Evolutionary conservation across 345 rosid genomes (phyloP), one percentile per base, ranked within the genome.

Genomic region (Limnanthes douglasii): DNA sequence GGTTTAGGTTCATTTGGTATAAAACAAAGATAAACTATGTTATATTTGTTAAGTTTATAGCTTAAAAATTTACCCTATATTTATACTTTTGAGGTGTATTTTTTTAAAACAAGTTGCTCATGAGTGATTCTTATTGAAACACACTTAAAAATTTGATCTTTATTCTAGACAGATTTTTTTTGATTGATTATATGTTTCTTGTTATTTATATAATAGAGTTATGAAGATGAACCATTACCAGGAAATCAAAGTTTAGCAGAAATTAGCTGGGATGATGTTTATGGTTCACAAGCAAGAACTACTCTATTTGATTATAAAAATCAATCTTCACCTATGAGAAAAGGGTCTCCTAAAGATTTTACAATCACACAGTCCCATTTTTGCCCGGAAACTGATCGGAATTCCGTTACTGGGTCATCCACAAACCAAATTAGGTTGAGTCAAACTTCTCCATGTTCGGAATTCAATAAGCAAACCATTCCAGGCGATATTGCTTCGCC

Each of bases 151-250:
- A n/a, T n/a, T n/a, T n/a, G n/a, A n/a, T n/a, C n/a, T n/a, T n/a
- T n/a, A n/a, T n/a, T n/a, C n/a, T n/a, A n/a, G n/a, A n/a, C n/a
- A n/a, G n/a, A n/a, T n/a, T n/a, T n/a, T n/a, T n/a, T n/a, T n/a
- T n/a, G n/a, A n/a, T n/a, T n/a, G n/a, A n/a, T n/a, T n/a, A n/a
- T n/a, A n/a, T n/a, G n/a, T n/a, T n/a, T n/a, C n/a, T n/a, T n/a
- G n/a, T n/a, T n/a, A n/a, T n/a, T n/a, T n/a, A n/a, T 30, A 46
- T 34, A 51, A 51, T 77, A 90, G 98, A 79, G 86, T 61, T 90
- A 90, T 43, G 95, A 69, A 19, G 92, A 74, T 41, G 95, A 80
- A 54, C 52, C 70, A 4, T 39, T 65, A 8, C 37, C 77, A 3
- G 72, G 64, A 18, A 69, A 62, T 52, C 71, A 52, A 53, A 51